These are phyloP conservation scores for Ephemerocybe angulata DNA, from an alignment of 768 basidiomycete species.

Conservation along the genomic window DNA sequence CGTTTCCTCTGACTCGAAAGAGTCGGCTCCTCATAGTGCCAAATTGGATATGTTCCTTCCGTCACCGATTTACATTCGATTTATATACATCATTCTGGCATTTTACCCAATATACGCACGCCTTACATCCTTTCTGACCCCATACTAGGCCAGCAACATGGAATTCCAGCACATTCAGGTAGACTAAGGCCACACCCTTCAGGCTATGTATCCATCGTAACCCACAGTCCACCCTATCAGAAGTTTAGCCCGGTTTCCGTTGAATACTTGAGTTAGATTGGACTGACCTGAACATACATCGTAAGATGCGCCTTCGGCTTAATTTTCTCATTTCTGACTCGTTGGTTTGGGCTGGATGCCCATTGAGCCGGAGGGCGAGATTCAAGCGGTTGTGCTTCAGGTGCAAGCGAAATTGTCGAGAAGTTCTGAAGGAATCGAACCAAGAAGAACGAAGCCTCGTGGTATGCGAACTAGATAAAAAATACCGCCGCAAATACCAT, in stretches of 20 bases:
- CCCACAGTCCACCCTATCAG: slow-evolving; percentile 42
- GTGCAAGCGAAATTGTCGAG: slow-evolving; percentile 35
- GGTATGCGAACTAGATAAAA: slow-evolving; percentile 36
- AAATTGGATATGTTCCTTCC: too few species aligned
- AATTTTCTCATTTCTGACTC: slow-evolving; percentile 30
- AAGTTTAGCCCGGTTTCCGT: not conserved
- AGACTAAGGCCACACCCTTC: not conserved
- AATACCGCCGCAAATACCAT: not conserved
- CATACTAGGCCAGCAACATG: not conserved
- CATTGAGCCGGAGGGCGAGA: slow-evolving; percentile 36
- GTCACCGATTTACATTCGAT: too few species aligned
- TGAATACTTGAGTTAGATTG: not conserved
- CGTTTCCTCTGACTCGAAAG: too few species aligned
- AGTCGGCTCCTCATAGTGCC: too few species aligned
- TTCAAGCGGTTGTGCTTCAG: slow-evolving; percentile 31
- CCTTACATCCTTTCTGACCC: too few species aligned
- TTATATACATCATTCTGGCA: too few species aligned
- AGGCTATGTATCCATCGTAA: slow-evolving; percentile 39
- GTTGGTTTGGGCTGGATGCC: slow-evolving; percentile 15
- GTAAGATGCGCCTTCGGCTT: slow-evolving; percentile 34
- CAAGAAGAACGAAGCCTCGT: slow-evolving; percentile 44
- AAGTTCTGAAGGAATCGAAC: slow-evolving; percentile 49
- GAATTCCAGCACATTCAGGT: not conserved
- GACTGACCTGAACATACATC: slow-evolving; percentile 36
- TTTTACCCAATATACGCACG: too few species aligned